Base-by-base conservation (phyloP, 2,329 filamentous ascomycete genomes). In the Zalaria obscura region DNA sequence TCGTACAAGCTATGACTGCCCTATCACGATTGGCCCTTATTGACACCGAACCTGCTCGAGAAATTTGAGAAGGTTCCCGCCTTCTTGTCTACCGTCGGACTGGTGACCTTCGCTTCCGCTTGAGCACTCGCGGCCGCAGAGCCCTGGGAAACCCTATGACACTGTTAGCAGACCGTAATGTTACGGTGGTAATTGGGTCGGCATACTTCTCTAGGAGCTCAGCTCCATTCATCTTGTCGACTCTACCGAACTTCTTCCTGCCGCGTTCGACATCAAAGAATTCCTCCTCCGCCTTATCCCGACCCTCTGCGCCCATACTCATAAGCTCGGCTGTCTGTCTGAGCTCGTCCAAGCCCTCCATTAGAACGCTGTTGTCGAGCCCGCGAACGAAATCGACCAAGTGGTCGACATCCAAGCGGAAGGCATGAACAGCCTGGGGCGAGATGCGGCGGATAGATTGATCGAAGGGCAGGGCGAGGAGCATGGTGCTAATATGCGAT, bases 201-300 rank as follows among this genome's bases (percentile, higher is more conserved):
- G 34, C 34, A 40, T 29, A 85, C 83, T 98, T 98, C 65, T 96
- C 89, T n/a, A 98, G 63, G 47, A 98, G 59, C 34, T 85, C 69
- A 0, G 88, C 86, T 0, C 89, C 91, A 57, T 93, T 93, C 58
- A 93, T 70, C 40, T 85, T 83, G 63, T 96, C 86, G 29, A 98
- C 93, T 41, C 86, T 80, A 10, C 87, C 83, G 57, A 94, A 98
- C 58, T 94, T 93, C 65, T 83, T 88, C 63, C 95, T 94, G 40
- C 87, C 71, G 9, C 81, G 83, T 4, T 81, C 83, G 39, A 91
- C 81, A 56, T 98, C 91, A 59, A 91, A 98, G 61, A 94, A 98
- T 60, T 96, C 89, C 49, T 96, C 88, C 5, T 57, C 58, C 5
- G 46, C 46, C 4, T 39, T 42, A 9, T 41, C 43, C n/a, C 85